Percentiles rank a stretch among this genome's conserved stretches.
Conservation (phyloP, 2,329 filamentous ascomycete species). For the Cladophialophora exuberans region DNA sequence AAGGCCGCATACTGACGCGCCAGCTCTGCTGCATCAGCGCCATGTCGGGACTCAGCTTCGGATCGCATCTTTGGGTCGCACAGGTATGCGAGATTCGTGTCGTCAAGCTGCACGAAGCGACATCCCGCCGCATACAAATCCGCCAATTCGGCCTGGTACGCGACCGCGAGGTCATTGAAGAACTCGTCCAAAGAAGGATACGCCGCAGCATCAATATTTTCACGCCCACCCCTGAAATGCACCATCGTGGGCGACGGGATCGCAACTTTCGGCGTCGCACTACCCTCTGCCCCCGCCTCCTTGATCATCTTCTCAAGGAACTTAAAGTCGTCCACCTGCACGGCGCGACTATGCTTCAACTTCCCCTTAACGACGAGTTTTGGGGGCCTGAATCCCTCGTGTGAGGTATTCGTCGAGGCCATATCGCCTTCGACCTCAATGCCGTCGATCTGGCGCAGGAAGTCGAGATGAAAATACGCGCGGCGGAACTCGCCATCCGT, state of each 20-base stretch:
- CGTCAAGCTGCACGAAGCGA: conserved; percentile 62
- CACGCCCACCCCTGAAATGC: conserved; percentile 60
- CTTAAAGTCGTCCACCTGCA: conserved; percentile 61
- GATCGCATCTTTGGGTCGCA: conserved; percentile 61
- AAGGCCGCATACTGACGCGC: conserved; percentile 57
- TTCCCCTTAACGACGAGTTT: conserved; percentile 59
- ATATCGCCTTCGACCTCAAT: conserved; percentile 55
- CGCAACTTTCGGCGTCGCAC: conserved; percentile 52
- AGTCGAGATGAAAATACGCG: conserved; percentile 63
- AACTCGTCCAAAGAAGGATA: conserved; percentile 60
- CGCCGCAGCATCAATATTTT: conserved; percentile 55
- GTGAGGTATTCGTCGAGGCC: conserved; percentile 36
- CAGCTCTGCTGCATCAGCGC: conserved; percentile 51
- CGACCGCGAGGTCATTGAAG: conserved; percentile 59
- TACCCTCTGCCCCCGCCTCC: conserved; percentile 15
- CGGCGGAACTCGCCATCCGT: conserved; percentile 63
- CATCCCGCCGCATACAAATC: conserved; percentile 59
- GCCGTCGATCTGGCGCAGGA: conserved; percentile 58
- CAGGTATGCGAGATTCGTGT: conserved; percentile 64
- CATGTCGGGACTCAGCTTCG: conserved; percentile 56
- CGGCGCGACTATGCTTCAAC: conserved; percentile 56
- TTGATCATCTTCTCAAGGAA: conserved; percentile 56
- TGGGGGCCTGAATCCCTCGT: conserved; percentile 52
- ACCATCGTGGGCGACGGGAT: conserved; percentile 64
- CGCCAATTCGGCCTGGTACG: conserved; percentile 59